Evolutionary conservation across 1,284 basidiomycete species (phyloP).

Genomic region (Ustilago nuda): DNA sequence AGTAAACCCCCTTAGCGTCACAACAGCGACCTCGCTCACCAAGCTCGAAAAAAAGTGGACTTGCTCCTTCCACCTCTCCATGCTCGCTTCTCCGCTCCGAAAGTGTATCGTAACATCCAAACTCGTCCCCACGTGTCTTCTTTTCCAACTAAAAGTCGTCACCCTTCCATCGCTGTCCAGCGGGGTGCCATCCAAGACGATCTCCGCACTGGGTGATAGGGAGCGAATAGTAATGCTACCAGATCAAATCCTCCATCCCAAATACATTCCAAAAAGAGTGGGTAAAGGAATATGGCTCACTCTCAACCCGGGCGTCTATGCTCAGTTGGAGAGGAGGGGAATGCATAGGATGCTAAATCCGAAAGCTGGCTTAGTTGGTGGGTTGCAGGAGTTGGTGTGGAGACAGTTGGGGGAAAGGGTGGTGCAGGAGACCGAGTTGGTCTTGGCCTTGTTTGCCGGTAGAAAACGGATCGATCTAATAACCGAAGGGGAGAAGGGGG

Average conservation of each 20-base stretch:
- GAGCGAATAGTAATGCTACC: conserved; percentile 24
- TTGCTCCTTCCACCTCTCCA: conserved; percentile 24
- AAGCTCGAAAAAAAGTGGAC: conserved; percentile 22
- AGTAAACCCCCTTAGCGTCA: not conserved
- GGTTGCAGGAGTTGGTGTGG: conserved; percentile 11
- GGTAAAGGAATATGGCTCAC: conserved; percentile 28
- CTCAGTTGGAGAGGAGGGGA: conserved; percentile 1
- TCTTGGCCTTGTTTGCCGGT: not conserved
- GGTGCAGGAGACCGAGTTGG: conserved; percentile 17
- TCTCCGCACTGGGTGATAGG: not conserved
- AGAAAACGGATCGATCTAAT: conserved; percentile 17
- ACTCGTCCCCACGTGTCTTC: conserved; percentile 24
- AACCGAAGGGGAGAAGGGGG: not conserved
- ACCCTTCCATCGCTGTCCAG: not conserved
- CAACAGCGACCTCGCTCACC: conserved; percentile 9
- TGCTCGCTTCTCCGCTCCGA: conserved; percentile 31
- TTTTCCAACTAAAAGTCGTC: conserved; percentile 37
- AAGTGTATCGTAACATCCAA: conserved; percentile 40
- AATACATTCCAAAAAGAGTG: not conserved
- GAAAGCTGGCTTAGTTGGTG: conserved; percentile 9
- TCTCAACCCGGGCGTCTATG: conserved; percentile 8
- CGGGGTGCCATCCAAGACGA: not conserved
- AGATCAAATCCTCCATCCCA: conserved; percentile 25
- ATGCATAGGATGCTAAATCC: conserved; percentile 12
- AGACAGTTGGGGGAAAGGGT: conserved; percentile 32